Evolutionary conservation across 805 yeast genomes (phyloP).

Genomic region (Pichia occidentalis): DNA sequence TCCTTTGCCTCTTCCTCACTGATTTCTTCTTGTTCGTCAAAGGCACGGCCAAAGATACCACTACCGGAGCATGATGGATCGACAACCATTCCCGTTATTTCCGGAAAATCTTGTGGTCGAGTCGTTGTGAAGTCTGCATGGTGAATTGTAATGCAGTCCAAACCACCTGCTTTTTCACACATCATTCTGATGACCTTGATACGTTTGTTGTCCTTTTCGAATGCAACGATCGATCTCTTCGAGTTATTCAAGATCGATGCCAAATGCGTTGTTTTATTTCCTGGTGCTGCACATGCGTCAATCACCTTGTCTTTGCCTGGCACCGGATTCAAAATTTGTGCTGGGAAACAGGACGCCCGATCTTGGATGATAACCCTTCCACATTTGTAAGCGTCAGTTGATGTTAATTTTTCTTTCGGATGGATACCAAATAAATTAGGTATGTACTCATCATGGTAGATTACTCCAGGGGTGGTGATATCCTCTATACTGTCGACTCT

Average conservation of each 20-base stretch:
- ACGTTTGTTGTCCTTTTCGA: conserved; percentile 76
- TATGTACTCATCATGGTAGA: conserved; percentile 68
- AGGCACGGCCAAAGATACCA: conserved; percentile 89
- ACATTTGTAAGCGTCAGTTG: conserved; percentile 57
- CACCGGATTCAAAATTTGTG: conserved; percentile 62
- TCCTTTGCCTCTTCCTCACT: conserved; percentile 40
- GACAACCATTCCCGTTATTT: conserved; percentile 75
- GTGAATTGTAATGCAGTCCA: conserved; percentile 34
- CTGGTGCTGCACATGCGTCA: conserved; percentile 98
- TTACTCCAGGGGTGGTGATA: conserved; percentile 39
- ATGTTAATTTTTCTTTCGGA: conserved; percentile 64
- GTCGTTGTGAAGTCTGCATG: conserved; percentile 58
- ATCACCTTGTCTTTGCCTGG: conserved; percentile 55
- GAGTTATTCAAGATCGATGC: conserved; percentile 53
- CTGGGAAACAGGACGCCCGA: conserved; percentile 96
- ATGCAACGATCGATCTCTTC: conserved; percentile 59
- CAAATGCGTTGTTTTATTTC: conserved; percentile 91
- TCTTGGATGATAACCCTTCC: conserved; percentile 91
- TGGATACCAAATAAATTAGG: conserved; percentile 77
- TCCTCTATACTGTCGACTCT: conserved; percentile 41
- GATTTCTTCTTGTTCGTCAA: conserved; percentile 37
- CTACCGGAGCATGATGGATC: conserved; percentile 98
- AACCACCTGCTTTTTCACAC: conserved; percentile 73
- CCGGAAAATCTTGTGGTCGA: conserved; percentile 50
- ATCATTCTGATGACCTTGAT: conserved; percentile 65